Base-by-base conservation (phyloP, 2,329 filamentous ascomycete genomes). In the Xylaria sp. region DNA sequence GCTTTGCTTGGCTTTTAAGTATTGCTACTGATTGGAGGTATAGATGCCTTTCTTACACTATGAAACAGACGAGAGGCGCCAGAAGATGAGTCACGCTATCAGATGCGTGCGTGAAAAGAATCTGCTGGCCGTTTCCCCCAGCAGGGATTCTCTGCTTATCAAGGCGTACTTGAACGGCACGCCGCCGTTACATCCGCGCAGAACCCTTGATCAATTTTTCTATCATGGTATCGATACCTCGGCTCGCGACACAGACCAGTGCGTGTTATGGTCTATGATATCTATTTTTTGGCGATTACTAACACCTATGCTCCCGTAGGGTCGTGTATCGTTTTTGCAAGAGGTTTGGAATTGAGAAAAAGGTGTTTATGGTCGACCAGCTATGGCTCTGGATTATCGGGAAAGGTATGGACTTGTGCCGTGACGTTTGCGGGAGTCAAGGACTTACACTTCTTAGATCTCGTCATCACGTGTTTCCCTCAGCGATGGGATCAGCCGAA, bases 301-400 rank as follows among this genome's bases (percentile, higher is more conserved):
- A 7, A 68, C 46, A 41, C 4, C 0, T 5, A 20, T 30, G 39
- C 7, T 25, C 25, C 4, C 3, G 30, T 25, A 70, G 68, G 74
- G 89, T 91, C 0, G 87, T 91, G 0, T 90, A 87, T 73, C 83
- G 89, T 12, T 90, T 90, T 70, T 76, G 78, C 78, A 72, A 78
- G 63, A 75, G 73, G 25, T 71, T 80, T 56, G 68, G 70, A 1
- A 71, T 78, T 1, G 85, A 88, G 63, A 82, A 83, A 0, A 89
- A 89, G 68, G 84, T 90, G 2, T 89, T 89, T 75, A 90, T 90
- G 88, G 89, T 91, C 0, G 89, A 91, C 74, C 89, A 91, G 72
- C 79, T 91, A 1, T 91, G 89, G 89, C 84, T 91, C 75, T 90
- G 87, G 86, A 82, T 89, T 3, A 74, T 91, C 0, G 80, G 85